phyloP scores from a whole-genome alignment of 352 stramenopile genomes.

The Pythium apleroticum region DNA sequence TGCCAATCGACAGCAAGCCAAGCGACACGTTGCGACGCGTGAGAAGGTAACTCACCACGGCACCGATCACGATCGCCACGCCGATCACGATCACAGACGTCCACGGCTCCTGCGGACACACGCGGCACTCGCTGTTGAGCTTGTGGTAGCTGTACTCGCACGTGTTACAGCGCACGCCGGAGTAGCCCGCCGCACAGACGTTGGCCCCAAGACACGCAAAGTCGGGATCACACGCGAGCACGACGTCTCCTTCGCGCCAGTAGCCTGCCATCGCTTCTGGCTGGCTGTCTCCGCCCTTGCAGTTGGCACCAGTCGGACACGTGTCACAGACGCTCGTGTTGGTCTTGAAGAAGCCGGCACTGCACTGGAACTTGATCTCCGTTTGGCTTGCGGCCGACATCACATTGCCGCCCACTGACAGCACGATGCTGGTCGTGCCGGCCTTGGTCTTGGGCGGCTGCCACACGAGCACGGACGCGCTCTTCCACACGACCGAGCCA shows the following conservation, averaged over 20 bases:
- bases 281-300: slow-evolving; percentile 46
- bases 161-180: slow-evolving; percentile 42
- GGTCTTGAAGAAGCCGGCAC: slow-evolving; percentile 51
- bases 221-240: slow-evolving; percentile 52
- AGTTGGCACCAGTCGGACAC: slow-evolving; percentile 50
- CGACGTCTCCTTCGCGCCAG: slow-evolving; percentile 54
- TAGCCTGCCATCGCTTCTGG: slow-evolving; percentile 50
- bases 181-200: slow-evolving; percentile 45
- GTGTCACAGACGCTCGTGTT: slow-evolving; percentile 45
- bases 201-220: slow-evolving; percentile 62
- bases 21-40: slow-evolving; percentile 66
- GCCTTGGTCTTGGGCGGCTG: slow-evolving; percentile 59
- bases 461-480: slow-evolving; percentile 47
- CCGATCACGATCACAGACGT: slow-evolving; percentile 48
- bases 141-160: slow-evolving; percentile 56
- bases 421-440: slow-evolving; percentile 47
- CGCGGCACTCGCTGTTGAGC: slow-evolving; percentile 57
- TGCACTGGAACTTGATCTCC: slow-evolving; percentile 65
- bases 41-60: slow-evolving; percentile 56
- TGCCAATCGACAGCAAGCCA: slow-evolving; percentile 71
- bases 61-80: slow-evolving; percentile 46
- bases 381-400: slow-evolving; percentile 61
- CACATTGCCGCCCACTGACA: slow-evolving; percentile 58
- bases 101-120: slow-evolving; percentile 60
- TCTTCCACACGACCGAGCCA: slow-evolving; percentile 49